Conservation (phyloP, 2,329 filamentous ascomycete species). For the Pseudopyricularia cyperi region DNA sequence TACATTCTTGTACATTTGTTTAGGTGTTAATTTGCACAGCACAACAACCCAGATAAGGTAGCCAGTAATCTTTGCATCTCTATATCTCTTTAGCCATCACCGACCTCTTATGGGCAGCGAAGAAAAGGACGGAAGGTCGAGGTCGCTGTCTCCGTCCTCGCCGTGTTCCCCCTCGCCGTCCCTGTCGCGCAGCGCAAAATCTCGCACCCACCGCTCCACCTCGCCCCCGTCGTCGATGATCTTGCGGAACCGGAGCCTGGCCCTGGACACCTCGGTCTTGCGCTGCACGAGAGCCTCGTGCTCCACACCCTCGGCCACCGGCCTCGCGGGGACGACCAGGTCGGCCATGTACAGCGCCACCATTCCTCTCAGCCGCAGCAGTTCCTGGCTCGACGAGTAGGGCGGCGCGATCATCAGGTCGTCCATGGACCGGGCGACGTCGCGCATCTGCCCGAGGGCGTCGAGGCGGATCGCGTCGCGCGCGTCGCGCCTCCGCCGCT, state of each 20-base stretch:
- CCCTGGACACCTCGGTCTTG: constrained; percentile 21
- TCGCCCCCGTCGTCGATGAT: constrained; percentile 18
- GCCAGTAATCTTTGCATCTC: too few species aligned
- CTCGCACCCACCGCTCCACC: constrained; percentile 17
- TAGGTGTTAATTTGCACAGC: too few species aligned
- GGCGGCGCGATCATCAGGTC: constrained; percentile 54
- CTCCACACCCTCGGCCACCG: constrained; percentile 9
- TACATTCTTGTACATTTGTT: background rate
- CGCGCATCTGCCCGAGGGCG: constrained; percentile 46
- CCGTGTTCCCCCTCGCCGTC: constrained; percentile 13
- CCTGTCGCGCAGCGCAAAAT: constrained; percentile 14
- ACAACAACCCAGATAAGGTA: too few species aligned
- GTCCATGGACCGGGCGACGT: constrained; percentile 59
- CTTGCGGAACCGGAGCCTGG: constrained; percentile 22
- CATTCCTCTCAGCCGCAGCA: constrained; percentile 62
- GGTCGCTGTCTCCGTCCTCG: constrained; percentile 12
- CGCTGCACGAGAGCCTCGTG: constrained; percentile 17
- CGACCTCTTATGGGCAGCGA: constrained; percentile 14
- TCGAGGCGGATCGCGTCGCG: constrained; percentile 28
- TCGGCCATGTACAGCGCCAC: constrained; percentile 65
- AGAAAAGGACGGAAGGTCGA: constrained; percentile 16
- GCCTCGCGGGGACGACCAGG: constrained; percentile 34
- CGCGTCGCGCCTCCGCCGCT: constrained; percentile 11
- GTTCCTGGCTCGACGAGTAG: constrained; percentile 51
- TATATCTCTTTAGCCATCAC: background rate